A percentile compares a stretch with the other conserved stretches of the same genome.
Evolutionary conservation across 495 filamentous ascomycete species (phyloP).

Genomic region (Podospora didyma): DNA sequence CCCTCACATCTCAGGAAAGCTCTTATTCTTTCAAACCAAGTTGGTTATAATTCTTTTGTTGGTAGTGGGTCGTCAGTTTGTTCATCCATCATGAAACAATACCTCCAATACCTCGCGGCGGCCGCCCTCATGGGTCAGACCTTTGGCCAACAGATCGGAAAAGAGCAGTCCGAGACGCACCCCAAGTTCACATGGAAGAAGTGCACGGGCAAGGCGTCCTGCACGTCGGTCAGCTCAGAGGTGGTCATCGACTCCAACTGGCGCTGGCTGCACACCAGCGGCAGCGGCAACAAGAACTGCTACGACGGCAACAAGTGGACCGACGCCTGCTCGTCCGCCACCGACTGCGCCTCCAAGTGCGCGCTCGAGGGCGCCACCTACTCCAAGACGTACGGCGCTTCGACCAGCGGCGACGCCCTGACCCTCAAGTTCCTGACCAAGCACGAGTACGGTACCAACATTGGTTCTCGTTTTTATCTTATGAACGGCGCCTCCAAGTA

Average conservation of each 20-base stretch:
- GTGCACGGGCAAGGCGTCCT: constrained; percentile 50
- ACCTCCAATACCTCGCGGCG: constrained; percentile 30
- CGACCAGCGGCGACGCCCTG: constrained; percentile 45
- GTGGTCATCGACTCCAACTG: constrained; percentile 51
- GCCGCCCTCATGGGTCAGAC: constrained; percentile 25
- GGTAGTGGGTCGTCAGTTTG: no score
- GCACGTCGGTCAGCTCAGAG: constrained; percentile 39
- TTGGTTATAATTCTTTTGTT: no score
- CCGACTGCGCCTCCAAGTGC: constrained; percentile 46
- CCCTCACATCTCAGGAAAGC: no score
- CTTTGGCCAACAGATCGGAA: constrained; percentile 54
- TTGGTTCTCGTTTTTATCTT: constrained; percentile 54
- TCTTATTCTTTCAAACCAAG: no score
- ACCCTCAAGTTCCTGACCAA: constrained; percentile 56
- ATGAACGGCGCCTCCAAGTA: constrained; percentile 52
- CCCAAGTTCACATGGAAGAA: constrained; percentile 57
- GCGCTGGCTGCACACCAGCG: constrained; percentile 45
- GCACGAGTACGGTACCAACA: constrained; percentile 50
- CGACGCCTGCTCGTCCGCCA: constrained; percentile 33
- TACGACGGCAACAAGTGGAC: constrained; percentile 53
- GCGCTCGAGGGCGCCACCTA: constrained; percentile 47
- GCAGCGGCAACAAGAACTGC: constrained; percentile 38
- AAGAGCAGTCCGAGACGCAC: constrained; percentile 50
- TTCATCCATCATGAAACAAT: constrained; percentile 27
- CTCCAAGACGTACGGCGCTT: constrained; percentile 43